phyloP scores from a whole-genome alignment of 2,329 filamentous ascomycete species.

The Pyricularia sp. region DNA sequence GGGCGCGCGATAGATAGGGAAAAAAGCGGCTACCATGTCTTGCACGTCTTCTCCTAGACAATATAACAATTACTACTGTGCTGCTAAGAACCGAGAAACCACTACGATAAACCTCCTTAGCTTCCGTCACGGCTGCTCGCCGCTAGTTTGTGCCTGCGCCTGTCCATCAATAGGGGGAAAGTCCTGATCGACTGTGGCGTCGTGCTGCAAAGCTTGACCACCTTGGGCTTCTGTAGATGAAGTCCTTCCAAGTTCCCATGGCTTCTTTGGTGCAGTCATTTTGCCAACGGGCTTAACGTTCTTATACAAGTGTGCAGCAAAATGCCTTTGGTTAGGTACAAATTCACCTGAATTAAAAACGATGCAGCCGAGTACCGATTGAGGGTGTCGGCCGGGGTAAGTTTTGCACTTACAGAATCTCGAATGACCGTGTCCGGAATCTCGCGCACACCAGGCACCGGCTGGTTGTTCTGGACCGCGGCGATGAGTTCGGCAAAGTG shows the following conservation, averaged over 20 bases:
- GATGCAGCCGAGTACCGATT: background rate
- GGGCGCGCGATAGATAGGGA: background rate
- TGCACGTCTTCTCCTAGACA: background rate
- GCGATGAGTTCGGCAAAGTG: slow-evolving; percentile 81
- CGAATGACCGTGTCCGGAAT: slow-evolving; percentile 73
- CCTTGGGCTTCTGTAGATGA: background rate
- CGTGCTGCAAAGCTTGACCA: background rate
- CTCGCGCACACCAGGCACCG: slow-evolving; percentile 78
- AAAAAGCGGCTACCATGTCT: background rate
- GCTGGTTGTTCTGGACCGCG: slow-evolving; percentile 71
- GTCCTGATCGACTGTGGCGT: background rate
- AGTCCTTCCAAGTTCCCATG: slow-evolving; percentile 58
- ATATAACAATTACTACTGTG: background rate
- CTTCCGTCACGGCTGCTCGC: background rate
- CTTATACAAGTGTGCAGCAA: background rate
- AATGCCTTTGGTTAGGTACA: background rate
- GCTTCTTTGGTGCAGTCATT: slow-evolving; percentile 44
- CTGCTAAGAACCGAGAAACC: background rate
- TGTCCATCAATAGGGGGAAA: background rate
- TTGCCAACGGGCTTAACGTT: slow-evolving; percentile 36
- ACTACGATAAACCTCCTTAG: background rate
- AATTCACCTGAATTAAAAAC: background rate
- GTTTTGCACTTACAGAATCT: slow-evolving; percentile 48
- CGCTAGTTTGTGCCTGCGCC: background rate
- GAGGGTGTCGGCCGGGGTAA: background rate